Percentiles rank a stretch among this genome's conserved stretches.
Evolutionary conservation across 352 stramenopile species (phyloP).

Genomic region (Phytophthora multivora): DNA sequence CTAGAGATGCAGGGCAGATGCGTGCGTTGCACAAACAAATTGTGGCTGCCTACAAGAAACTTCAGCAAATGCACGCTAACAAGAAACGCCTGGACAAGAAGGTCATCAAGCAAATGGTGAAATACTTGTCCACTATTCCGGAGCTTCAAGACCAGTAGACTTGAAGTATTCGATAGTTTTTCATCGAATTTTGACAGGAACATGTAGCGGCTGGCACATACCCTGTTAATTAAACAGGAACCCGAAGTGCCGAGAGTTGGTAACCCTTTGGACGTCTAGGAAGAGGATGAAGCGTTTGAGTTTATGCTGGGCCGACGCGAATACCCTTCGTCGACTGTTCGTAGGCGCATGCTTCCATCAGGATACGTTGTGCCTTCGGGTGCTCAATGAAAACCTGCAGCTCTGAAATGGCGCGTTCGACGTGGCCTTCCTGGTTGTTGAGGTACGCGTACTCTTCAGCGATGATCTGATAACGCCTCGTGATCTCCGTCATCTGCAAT

Average conservation of each 20-base stretch:
- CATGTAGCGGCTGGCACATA: slow-evolving; percentile 8
- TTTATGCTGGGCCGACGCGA: slow-evolving; percentile 64
- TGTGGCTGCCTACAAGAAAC: slow-evolving; percentile 66
- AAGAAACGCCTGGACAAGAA: slow-evolving; percentile 87
- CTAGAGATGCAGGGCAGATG: slow-evolving; percentile 35
- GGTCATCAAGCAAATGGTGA: slow-evolving; percentile 84
- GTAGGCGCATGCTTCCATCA: slow-evolving; percentile 63
- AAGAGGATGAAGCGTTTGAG: slow-evolving; percentile 5
- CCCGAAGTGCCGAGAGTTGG: neutral
- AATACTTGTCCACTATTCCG: slow-evolving; percentile 75
- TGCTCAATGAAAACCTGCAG: slow-evolving; percentile 82
- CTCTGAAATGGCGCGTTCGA: slow-evolving; percentile 75
- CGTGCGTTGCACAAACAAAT: slow-evolving; percentile 56
- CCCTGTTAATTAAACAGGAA: slow-evolving; percentile 1
- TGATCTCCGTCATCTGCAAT: slow-evolving; percentile 78
- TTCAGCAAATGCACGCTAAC: slow-evolving; percentile 70
- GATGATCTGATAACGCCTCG: slow-evolving; percentile 69
- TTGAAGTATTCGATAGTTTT: slow-evolving; percentile 16
- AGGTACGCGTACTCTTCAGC: slow-evolving; percentile 70
- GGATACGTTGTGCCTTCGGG: slow-evolving; percentile 62
- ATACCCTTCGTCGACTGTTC: slow-evolving; percentile 74
- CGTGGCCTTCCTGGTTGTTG: slow-evolving; percentile 64
- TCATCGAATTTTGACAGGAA: slow-evolving; percentile 28
- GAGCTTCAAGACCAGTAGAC: slow-evolving; percentile 46
- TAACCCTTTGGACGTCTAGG: slow-evolving; percentile 18